phyloP scores from a whole-genome alignment of 2,329 filamentous ascomycete species.

The Pyrenophora graminea region DNA sequence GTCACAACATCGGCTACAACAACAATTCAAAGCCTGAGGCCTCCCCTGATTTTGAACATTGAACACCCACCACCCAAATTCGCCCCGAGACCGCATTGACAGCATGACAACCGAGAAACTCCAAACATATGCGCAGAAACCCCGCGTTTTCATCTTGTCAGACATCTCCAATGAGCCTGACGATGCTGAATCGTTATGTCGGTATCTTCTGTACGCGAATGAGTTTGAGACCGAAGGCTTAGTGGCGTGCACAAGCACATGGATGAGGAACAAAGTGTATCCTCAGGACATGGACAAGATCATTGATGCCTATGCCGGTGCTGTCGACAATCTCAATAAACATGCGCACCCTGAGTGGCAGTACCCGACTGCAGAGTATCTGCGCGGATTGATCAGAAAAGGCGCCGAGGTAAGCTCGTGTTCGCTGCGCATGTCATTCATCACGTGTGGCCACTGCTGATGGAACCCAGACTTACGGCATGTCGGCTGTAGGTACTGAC shows the following conservation, averaged over 20 bases:
- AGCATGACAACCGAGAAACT: constrained; percentile 35
- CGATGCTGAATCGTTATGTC: constrained; percentile 45
- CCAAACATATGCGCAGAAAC: constrained; percentile 39
- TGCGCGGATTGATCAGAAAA: constrained; percentile 33
- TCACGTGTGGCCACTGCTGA: constrained; percentile 5
- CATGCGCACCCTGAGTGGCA: constrained; percentile 47
- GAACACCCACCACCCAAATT: no score
- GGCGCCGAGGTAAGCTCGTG: constrained; percentile 37
- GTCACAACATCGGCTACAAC: constrained; percentile 27
- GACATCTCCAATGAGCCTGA: constrained; percentile 49
- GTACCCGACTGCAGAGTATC: constrained; percentile 34
- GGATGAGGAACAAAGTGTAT: constrained; percentile 46
- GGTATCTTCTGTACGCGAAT: constrained; percentile 46
- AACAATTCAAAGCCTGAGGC: constrained; percentile 4
- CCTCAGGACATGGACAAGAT: constrained; percentile 45
- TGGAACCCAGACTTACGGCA: constrained; percentile 42
- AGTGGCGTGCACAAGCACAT: constrained; percentile 47
- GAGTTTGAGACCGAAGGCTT: constrained; percentile 47
- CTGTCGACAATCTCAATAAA: constrained; percentile 55
- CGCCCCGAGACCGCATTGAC: background rate
- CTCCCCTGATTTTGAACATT: no score
- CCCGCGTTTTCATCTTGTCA: constrained; percentile 47
- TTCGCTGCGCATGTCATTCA: background rate
- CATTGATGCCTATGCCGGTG: constrained; percentile 39
- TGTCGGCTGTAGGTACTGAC: constrained; percentile 41